Evolutionary conservation across 75 land plant genomes (phyloP).

Genomic region (Cunninghamia lanceolata): DNA sequence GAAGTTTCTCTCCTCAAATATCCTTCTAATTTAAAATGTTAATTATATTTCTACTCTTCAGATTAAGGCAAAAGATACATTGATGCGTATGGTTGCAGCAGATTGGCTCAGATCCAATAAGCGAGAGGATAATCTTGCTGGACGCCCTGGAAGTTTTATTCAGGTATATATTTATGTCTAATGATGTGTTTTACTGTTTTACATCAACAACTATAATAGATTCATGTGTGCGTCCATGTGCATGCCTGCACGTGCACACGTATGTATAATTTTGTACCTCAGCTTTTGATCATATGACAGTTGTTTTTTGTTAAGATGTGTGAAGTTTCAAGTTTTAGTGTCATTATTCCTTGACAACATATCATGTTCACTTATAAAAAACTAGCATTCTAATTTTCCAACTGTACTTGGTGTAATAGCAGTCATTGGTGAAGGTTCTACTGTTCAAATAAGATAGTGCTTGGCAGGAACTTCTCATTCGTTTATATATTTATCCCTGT

Average conservation of each 20-base stretch:
- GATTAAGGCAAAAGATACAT: conserved; percentile 73
- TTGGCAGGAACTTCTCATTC: neutral
- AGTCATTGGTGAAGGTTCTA: neutral
- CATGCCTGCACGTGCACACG: neutral
- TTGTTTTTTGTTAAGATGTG: neutral
- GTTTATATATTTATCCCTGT: neutral
- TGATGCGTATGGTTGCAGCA: conserved; percentile 87
- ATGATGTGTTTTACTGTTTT: neutral
- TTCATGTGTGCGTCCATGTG: neutral
- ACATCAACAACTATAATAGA: neutral
- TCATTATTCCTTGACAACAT: neutral
- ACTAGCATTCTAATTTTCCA: neutral
- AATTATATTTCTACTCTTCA: conserved; percentile 13
- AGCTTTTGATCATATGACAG: neutral
- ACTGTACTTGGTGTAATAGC: neutral
- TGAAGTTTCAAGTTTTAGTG: neutral
- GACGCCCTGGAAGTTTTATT: conserved; percentile 63
- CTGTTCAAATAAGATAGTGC: neutral
- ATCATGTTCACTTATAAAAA: neutral
- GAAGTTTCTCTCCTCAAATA: neutral
- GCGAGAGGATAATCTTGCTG: conserved; percentile 84
- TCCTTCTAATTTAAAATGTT: neutral
- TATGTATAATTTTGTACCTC: neutral
- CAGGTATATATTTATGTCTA: conserved; percentile 40
- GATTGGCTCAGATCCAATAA: conserved; percentile 86